Evolutionary conservation across 73 alveolate genomes (phyloP).

Genomic region (Paramecium caudatum): DNA sequence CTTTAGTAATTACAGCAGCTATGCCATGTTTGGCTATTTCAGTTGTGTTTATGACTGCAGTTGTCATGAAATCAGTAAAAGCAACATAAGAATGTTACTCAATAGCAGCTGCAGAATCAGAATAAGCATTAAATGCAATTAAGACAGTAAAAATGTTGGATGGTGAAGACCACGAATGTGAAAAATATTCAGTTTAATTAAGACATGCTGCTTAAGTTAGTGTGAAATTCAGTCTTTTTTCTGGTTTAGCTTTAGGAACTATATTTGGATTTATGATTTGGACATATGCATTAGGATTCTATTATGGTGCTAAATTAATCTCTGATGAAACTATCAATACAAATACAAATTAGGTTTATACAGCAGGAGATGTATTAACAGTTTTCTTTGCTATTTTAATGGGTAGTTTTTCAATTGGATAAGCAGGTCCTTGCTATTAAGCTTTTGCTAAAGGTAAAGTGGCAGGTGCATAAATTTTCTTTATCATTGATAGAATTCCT

Average conservation of each 20-base stretch:
- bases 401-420: conserved; percentile 83
- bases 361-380: conserved; percentile 84
- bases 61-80: conserved; percentile 64
- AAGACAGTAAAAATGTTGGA: conserved; percentile 84
- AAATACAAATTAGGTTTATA: conserved; percentile 74
- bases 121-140: conserved; percentile 88
- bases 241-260: conserved; percentile 65
- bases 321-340: conserved; percentile 64
- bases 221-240: conserved; percentile 29
- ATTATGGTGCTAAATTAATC: conserved; percentile 75
- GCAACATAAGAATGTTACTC: conserved; percentile 80
- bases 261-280: conserved; percentile 68
- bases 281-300: conserved; percentile 72
- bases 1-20: conserved; percentile 79
- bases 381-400: conserved; percentile 82
- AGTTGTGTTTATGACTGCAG: conserved; percentile 66
- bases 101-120: conserved; percentile 86
- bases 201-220: conserved; percentile 52
- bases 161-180: conserved; percentile 78
- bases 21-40: conserved; percentile 80
- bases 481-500: conserved; percentile 80
- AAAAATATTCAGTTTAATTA: conserved; percentile 39
- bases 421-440: conserved; percentile 82
- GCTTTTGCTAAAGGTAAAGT: conserved; percentile 84
- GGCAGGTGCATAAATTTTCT: conserved; percentile 79